Base-by-base conservation (phyloP, 208 protist species). In the Tetramitus jugosus region DNA sequence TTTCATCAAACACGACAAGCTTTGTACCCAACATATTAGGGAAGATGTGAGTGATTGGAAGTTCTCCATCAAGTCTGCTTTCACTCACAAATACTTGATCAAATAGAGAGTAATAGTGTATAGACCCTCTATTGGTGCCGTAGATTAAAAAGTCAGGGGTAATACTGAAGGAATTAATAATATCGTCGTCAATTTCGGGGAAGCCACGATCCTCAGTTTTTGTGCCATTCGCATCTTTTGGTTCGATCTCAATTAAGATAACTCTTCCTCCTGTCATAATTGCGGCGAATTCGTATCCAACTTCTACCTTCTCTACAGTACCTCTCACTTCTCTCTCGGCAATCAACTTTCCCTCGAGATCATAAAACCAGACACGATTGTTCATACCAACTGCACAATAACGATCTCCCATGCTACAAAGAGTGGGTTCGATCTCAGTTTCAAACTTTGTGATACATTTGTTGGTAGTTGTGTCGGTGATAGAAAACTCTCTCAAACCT, bases 101-200 rank as follows among this genome's bases (percentile, higher is more conserved):
- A 10, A 86, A 78, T 26, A 97, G 84, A 10, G 89, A 88, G 46
- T 94, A 82, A 39, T 95, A 87, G 65, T 74, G 81, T 33, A 98
- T 86, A 61, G 87, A 87, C 31, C 86, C 91, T 23, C 72, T 77
- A 2, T 83, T 88, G 2, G 92, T 94, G 20, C 62, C 79, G 84
- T 95, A 97, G 13, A 97, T 87, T 68, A 97, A 86, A 62, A 97
- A 95, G 23, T 90, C 78, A 75, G 93, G 87, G 31, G 91, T 95
- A 39, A 98, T 87, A 17, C 83, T 86, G 2, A 96, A 71, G 42
- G 87, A 82, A 72, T 91, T 89, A 65, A 97, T 86, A 33, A 78
- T 80, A 33, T 84, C 78, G 20, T 78, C 86, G 46, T 86, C 81
- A 65, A 46, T 82, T 31, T 90, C 87, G 0, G 91, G 91, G 74